Evolutionary conservation across 306 rosid species (phyloP).

Genomic region (Fagus sylvatica): DNA sequence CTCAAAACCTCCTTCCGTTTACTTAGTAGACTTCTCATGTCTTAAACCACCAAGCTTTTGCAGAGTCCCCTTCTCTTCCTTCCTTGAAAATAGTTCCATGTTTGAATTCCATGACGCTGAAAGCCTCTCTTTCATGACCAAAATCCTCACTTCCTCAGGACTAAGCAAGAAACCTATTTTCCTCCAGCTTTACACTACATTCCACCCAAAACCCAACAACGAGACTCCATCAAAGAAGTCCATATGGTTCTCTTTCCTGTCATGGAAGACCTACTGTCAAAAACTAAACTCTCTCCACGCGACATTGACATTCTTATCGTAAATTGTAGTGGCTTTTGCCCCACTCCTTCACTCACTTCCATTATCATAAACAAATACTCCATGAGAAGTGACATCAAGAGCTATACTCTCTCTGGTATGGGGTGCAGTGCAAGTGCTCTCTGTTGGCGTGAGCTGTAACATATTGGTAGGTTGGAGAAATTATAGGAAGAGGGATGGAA

Average conservation of each 20-base stretch:
- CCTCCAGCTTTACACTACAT: constrained; percentile 76
- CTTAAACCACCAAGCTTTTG: constrained; percentile 65
- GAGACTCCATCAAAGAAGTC: constrained; percentile 66
- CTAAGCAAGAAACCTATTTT: constrained; percentile 68
- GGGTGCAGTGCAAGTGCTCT: constrained; percentile 86
- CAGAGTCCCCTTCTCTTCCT: constrained; percentile 58
- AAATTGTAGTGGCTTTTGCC: constrained; percentile 77
- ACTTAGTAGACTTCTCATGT: constrained; percentile 76
- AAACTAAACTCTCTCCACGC: constrained; percentile 51
- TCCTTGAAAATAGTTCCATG: constrained; percentile 54
- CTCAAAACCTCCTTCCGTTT: constrained; percentile 41
- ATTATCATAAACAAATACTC: constrained; percentile 66
- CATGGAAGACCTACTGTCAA: constrained; percentile 64
- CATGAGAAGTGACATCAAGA: constrained; percentile 61
- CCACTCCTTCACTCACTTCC: constrained; percentile 71
- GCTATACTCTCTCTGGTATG: constrained; percentile 85
- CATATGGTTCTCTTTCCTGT: constrained; percentile 69
- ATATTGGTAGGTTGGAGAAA: too few species aligned
- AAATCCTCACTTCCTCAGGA: constrained; percentile 67
- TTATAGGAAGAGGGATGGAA: too few species aligned
- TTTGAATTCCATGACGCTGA: constrained; percentile 37
- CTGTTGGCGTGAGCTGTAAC: too few species aligned
- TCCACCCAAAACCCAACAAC: constrained; percentile 60
- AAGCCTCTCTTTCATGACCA: constrained; percentile 73
- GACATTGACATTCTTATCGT: constrained; percentile 67